Evolutionary conservation across 306 rosid genomes (phyloP).

Genomic region (Quercus variabilis): DNA sequence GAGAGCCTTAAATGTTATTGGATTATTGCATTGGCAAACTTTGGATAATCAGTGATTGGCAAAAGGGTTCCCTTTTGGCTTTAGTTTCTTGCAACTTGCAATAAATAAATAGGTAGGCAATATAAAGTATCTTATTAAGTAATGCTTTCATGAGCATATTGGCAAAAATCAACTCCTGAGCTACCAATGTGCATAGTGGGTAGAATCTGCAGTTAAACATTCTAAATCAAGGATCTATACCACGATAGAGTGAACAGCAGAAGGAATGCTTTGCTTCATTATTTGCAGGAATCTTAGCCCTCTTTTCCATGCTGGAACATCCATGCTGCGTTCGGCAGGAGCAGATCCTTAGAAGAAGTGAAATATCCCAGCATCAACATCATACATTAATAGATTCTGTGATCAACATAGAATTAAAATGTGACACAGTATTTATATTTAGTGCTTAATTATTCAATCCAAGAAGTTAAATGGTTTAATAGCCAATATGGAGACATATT

Average conservation of each 20-base stretch:
- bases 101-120: background rate
- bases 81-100: background rate
- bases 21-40: background rate
- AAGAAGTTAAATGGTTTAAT: background rate
- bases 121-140: background rate
- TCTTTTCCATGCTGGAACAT: constrained; percentile 84
- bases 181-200: background rate
- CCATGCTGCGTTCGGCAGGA: constrained; percentile 99
- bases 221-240: constrained; percentile 40
- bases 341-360: constrained; percentile 98
- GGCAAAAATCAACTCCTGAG: background rate
- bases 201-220: constrained; percentile 14
- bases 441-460: background rate
- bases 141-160: background rate
- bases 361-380: constrained; percentile 90
- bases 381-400: constrained; percentile 39
- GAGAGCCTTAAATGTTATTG: background rate
- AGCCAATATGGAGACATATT: background rate
- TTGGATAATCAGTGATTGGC: background rate
- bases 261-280: constrained; percentile 61
- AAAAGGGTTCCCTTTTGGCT: background rate
- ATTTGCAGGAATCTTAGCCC: constrained; percentile 67
- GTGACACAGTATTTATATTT: constrained; percentile 1
- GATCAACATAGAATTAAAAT: constrained; percentile 22
- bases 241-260: constrained; percentile 97